Percentiles rank a stretch among this genome's conserved stretches.
Evolutionary conservation across 2,329 filamentous ascomycete species (phyloP).

Genomic region (Trematosphaeria pertusa): DNA sequence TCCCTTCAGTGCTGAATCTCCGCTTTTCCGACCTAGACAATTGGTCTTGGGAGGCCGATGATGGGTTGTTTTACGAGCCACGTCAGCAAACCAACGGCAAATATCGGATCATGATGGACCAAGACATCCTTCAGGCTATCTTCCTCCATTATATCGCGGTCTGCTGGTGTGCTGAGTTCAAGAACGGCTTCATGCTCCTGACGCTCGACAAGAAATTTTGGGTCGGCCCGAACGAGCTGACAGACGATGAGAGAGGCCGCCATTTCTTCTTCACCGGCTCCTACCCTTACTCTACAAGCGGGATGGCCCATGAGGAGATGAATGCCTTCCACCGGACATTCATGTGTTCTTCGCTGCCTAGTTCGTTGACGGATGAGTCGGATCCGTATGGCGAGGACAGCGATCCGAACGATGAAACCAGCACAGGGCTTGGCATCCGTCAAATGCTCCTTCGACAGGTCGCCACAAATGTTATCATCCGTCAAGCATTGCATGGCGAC

Average conservation of each 20-base stretch:
- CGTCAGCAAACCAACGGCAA: conserved; percentile 54
- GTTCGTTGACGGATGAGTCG: conserved; percentile 29
- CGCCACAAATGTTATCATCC: conserved; percentile 47
- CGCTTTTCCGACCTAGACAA: conserved; percentile 50
- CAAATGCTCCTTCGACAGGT: conserved; percentile 51
- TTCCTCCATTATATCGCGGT: conserved; percentile 55
- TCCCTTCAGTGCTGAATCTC: conserved; percentile 56
- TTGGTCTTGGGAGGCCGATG: conserved; percentile 53
- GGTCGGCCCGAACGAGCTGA: conserved; percentile 5
- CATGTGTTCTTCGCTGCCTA: conserved; percentile 19
- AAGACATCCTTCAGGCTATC: conserved; percentile 56
- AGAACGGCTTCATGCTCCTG: conserved; percentile 23
- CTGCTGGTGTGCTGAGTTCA: conserved; percentile 42
- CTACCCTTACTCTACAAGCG: background rate
- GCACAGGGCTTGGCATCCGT: conserved; percentile 40
- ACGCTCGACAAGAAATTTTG: conserved; percentile 11
- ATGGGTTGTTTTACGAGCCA: conserved; percentile 53
- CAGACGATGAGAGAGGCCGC: conserved; percentile 4
- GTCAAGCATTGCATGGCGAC: conserved; percentile 42
- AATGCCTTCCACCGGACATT: conserved; percentile 6
- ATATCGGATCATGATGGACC: conserved; percentile 56
- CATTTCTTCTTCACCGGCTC: conserved; percentile 9
- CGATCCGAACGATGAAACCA: conserved; percentile 5
- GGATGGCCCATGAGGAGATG: conserved; percentile 26
- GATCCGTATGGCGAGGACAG: conserved; percentile 16